Conservation (phyloP, 768 basidiomycete genomes). For the Clitopilus hobsonii region DNA sequence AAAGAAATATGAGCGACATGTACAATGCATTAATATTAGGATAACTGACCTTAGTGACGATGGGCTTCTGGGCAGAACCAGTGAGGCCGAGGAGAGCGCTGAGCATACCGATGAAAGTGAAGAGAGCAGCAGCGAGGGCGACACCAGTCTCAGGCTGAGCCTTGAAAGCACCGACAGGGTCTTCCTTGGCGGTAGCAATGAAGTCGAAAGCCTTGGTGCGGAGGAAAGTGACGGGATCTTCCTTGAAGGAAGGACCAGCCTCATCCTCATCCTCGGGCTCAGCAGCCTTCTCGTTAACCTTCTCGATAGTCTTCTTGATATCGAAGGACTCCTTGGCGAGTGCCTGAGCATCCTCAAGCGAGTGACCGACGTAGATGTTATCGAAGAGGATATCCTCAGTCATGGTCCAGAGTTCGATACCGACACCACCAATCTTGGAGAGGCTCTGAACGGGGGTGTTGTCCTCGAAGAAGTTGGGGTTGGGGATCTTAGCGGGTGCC, state of each 20-base stretch:
- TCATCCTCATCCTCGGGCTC: conserved; percentile 44
- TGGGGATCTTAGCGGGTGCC: conserved; percentile 86
- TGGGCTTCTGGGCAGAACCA: conserved; percentile 67
- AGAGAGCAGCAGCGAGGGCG: conserved; percentile 64
- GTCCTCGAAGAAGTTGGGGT: conserved; percentile 92
- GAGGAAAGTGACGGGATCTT: conserved; percentile 76
- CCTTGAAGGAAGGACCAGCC: conserved; percentile 47
- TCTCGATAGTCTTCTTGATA: conserved; percentile 83
- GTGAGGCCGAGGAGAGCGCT: conserved; percentile 76
- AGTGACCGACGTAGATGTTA: conserved; percentile 93
- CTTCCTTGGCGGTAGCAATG: conserved; percentile 67
- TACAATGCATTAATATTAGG: conserved; percentile 3
- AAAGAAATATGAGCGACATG: conserved; percentile 3
- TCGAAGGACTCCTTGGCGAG: conserved; percentile 88
- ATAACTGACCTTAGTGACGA: conserved; percentile 58
- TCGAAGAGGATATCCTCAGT: conserved; percentile 91
- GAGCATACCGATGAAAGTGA: conserved; percentile 84
- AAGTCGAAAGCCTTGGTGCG: conserved; percentile 77
- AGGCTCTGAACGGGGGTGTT: conserved; percentile 74
- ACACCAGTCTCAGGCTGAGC: conserved; percentile 84
- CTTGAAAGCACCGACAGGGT: conserved; percentile 82
- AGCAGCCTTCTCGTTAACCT: conserved; percentile 51
- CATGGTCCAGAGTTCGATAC: conserved; percentile 99
- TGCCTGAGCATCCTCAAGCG: conserved; percentile 75
- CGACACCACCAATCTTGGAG: conserved; percentile 88